Percentiles rank a stretch among this genome's conserved stretches.
phyloP scores from a whole-genome alignment of 169 alveolate genomes.

The Cryptosporidium ubiquitum region DNA sequence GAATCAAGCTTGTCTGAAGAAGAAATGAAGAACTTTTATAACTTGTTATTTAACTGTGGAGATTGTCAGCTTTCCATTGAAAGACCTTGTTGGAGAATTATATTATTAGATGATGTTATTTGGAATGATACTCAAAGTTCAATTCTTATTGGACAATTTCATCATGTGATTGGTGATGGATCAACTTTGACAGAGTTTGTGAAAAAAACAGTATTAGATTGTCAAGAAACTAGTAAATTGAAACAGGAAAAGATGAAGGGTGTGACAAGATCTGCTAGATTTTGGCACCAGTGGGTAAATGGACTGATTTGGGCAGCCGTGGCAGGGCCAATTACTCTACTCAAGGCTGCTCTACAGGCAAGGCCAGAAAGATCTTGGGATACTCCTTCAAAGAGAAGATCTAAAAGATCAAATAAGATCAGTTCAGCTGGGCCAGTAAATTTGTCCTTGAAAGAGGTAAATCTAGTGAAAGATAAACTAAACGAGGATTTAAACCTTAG shows the following conservation, averaged over 20 bases:
- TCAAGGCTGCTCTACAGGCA: conserved; percentile 51
- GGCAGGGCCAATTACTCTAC: conserved; percentile 63
- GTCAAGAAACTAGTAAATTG: neutral
- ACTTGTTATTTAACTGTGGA: conserved; percentile 19
- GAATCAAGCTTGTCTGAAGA: neutral
- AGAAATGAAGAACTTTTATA: conserved; percentile 19
- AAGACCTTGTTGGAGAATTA: conserved; percentile 71
- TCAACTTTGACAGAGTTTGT: conserved; percentile 64
- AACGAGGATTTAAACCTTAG: conserved; percentile 5
- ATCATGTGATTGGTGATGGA: conserved; percentile 71
- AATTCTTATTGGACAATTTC: conserved; percentile 66
- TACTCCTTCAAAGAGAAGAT: conserved; percentile 28
- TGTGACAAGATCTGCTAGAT: conserved; percentile 55
- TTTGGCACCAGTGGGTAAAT: conserved; percentile 72
- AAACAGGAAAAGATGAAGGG: neutral
- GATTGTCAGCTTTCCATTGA: conserved; percentile 6
- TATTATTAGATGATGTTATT: conserved; percentile 38
- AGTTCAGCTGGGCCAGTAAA: conserved; percentile 42
- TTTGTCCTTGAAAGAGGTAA: conserved; percentile 35
- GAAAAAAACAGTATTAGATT: conserved; percentile 25
- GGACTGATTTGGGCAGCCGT: conserved; percentile 68
- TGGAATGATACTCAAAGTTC: conserved; percentile 52
- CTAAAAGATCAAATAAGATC: conserved; percentile 42
- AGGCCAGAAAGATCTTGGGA: conserved; percentile 71
- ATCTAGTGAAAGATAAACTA: conserved; percentile 26